Evolutionary conservation across 345 rosid genomes (phyloP).

Genomic region (Salix suchowensis): DNA sequence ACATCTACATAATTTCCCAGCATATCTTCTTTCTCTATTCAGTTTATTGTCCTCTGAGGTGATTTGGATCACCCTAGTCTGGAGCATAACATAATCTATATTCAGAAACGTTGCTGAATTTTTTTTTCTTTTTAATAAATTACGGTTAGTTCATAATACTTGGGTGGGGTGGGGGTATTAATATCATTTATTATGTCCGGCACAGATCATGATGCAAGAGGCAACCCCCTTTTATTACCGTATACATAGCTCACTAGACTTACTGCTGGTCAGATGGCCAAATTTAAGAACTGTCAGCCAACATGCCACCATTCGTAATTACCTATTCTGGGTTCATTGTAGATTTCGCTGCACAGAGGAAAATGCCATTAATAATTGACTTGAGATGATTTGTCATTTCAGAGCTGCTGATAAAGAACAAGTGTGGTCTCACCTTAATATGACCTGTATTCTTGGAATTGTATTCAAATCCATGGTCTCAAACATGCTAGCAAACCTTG

Average conservation of each 20-base stretch:
- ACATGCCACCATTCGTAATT: conserved; percentile 5
- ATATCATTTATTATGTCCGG: neutral
- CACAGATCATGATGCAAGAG: neutral
- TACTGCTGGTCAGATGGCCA: neutral
- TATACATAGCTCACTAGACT: neutral
- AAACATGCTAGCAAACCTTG: neutral
- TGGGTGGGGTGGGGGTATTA: neutral
- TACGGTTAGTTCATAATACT: neutral
- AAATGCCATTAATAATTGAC: neutral
- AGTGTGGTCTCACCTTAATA: neutral
- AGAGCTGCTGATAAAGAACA: neutral
- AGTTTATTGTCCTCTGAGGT: neutral
- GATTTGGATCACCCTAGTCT: neutral
- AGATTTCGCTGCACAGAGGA: neutral
- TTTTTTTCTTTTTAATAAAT: neutral
- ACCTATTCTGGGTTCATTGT: conserved; percentile 9
- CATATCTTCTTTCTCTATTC: neutral
- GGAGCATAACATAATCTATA: neutral
- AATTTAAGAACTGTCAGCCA: neutral
- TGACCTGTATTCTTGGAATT: neutral
- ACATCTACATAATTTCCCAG: neutral
- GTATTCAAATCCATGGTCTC: neutral
- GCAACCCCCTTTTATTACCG: neutral
- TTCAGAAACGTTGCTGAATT: neutral
- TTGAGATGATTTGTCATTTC: neutral